Evolutionary conservation across 805 yeast genomes (phyloP), one percentile per base, ranked within the genome.

Genomic region (Hanseniaspora nectarophila): DNA sequence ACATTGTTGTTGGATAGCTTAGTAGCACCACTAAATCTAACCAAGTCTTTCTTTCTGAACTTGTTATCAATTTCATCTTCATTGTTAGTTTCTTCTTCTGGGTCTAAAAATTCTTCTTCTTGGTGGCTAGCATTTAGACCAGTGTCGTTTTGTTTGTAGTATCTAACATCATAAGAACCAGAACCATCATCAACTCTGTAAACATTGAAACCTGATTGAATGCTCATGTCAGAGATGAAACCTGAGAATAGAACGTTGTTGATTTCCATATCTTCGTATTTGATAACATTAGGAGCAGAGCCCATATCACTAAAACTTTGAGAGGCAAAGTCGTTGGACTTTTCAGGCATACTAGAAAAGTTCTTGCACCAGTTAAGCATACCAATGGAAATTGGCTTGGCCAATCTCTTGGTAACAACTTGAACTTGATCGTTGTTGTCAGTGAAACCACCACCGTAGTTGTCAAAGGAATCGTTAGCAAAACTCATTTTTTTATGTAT

Each of bases 1-100:
- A 78, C 79, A 63, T 77, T 81, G 43, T 76, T 79, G 55, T 77
- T 73, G 63, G 82, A 82, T n/a, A 42, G 18, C 34, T 49, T 49
- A 7, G 44, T 38, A 8, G 53, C 46, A 39, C 53, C 53, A 10
- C 46, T 49, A 6, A 37, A 38, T 49, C 46, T 49, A 18, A 49
- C 53, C 5, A 49, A 38, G 28, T 49, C 53, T 35, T 49, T 49
- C 35, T 49, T 42, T 32, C 33, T 49, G 9, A 49, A 49, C 6
- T 43, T 28, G 8, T 20, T 26, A n/a, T 49, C 53, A 28, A 49
- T 49, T 9, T 20, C 44, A 15, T 49, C 46, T 20, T 33, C 31
- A n/a, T 49, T 49, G n/a, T 40, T 40, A 4, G 23, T 3, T 34
- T 42, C 43, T 6, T 42, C 31, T 37, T 46, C 51, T 13, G 18